Evolutionary conservation across 2,329 filamentous ascomycete genomes (phyloP), one percentile per base, ranked within the genome.

Genomic region (Neofusicoccum laricinum): DNA sequence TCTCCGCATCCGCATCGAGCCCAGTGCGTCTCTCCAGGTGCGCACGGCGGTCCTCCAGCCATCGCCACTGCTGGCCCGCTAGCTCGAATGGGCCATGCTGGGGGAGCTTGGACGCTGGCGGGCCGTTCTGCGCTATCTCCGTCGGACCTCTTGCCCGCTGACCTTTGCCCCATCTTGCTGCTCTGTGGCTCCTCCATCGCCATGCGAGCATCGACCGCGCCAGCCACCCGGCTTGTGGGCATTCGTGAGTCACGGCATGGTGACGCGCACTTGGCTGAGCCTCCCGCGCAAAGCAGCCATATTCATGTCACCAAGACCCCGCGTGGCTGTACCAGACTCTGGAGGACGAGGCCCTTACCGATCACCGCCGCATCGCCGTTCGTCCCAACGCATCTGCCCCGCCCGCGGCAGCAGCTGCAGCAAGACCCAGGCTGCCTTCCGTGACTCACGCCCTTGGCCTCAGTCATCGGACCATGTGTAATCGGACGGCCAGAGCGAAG

Each of bases 1-100:
- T 12, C 30, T 17, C n/a, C 40, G 41, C 32, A 25, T 59, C 55
- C 40, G 41, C 40, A 36, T 21, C 30, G 25, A 34, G 55, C 30
- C 49, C 49, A 53, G 34, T 21, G 48, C 48, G 48, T 50, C n/a
- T 30, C 53, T 11, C 25, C 51, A 55, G 51, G 51, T 55, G 40
- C 51, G 51, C 51, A 14, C 51, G 25, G 51, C 38, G 51, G 51
- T 36, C 51, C 51, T 45, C 40, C 25, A 15, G 10, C 25, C 55
- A 46, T 34, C 25, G 55, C 55, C 55, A 59, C 55, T 40, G 55
- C 30, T 46, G 55, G 55, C 40, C 51, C 34, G 30, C 53, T 58
- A 58, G 32, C 53, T 43, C 25, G 19, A 58, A 58, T 19, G 36
- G 38, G 38, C 38, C 53, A 45, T 30, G 38, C 14, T 41, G 53